phyloP scores from a whole-genome alignment of 2,329 filamentous ascomycete species.

The Ophiostoma perfectum region DNA sequence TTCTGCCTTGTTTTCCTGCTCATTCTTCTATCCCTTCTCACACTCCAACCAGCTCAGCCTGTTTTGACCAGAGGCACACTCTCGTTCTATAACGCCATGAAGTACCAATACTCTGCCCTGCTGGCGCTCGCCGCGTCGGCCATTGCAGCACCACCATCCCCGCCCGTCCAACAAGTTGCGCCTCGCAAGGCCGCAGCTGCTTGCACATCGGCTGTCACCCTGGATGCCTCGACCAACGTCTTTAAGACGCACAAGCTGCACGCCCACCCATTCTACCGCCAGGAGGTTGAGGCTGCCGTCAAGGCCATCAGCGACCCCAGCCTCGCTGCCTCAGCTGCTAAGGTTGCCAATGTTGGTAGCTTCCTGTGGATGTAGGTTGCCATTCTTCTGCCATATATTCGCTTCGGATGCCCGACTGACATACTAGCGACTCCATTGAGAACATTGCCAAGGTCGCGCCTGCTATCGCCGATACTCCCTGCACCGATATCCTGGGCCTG shows the following conservation, averaged over 20 bases:
- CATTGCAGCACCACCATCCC: constrained; percentile 34
- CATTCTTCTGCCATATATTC: background rate
- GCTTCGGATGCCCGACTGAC: background rate
- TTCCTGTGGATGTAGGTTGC: constrained; percentile 37
- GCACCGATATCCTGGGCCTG: constrained; percentile 40
- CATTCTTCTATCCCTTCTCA: background rate
- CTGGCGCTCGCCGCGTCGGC: constrained; percentile 36
- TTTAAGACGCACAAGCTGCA: constrained; percentile 39
- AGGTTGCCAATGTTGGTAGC: constrained; percentile 38
- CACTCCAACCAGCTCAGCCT: constrained; percentile 23
- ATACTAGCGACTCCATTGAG: constrained; percentile 33
- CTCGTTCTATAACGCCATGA: constrained; percentile 30
- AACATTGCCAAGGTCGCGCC: constrained; percentile 38
- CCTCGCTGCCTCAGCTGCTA: constrained; percentile 32
- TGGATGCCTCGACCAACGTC: constrained; percentile 38
- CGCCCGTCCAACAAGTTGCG: constrained; percentile 27
- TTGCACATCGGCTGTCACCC: constrained; percentile 36
- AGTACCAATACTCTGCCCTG: constrained; percentile 35
- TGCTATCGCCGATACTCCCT: constrained; percentile 35
- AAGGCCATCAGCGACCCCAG: constrained; percentile 30
- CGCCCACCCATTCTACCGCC: constrained; percentile 37
- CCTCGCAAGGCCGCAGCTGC: constrained; percentile 29
- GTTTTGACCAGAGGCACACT: constrained; percentile 12
- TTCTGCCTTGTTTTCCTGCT: background rate
- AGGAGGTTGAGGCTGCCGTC: constrained; percentile 37